Percentiles rank a stretch among this genome's conserved stretches.
These are phyloP conservation scores for Emericellopsis cladophorae DNA, from an alignment of 2,329 filamentous ascomycete species.

Conservation along the genomic window DNA sequence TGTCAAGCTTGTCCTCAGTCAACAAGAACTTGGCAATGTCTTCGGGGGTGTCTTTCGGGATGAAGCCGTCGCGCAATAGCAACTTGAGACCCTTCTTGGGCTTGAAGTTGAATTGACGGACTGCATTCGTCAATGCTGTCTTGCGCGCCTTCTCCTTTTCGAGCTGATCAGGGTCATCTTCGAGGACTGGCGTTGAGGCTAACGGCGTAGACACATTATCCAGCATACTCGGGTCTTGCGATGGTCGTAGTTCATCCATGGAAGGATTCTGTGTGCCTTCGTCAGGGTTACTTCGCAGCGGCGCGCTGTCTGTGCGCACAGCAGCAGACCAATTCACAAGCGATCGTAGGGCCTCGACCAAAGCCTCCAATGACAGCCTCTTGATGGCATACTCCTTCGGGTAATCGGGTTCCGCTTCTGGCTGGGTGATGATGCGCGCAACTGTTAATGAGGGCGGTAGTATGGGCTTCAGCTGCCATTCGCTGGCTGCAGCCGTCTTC, in stretches of 20 bases:
- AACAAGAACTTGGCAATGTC: slow-evolving; percentile 80
- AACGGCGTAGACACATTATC: slow-evolving; percentile 47
- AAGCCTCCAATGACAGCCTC: slow-evolving; percentile 72
- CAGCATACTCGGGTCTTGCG: slow-evolving; percentile 56
- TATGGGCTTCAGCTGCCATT: slow-evolving; percentile 81
- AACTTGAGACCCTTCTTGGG: slow-evolving; percentile 86
- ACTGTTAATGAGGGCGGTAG: slow-evolving; percentile 79
- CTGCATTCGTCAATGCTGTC: slow-evolving; percentile 78
- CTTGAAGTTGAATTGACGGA: slow-evolving; percentile 94
- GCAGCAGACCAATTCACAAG: slow-evolving; percentile 80
- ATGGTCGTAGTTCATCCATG: slow-evolving; percentile 37
- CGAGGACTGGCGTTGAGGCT: slow-evolving; percentile 53
- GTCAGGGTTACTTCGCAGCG: slow-evolving; percentile 5
- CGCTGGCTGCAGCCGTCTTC: slow-evolving; percentile 45
- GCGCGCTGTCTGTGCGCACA: slow-evolving; percentile 41
- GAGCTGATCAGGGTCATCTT: slow-evolving; percentile 89
- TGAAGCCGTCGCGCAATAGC: slow-evolving; percentile 76
- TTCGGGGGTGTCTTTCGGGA: slow-evolving; percentile 61
- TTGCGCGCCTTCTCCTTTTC: slow-evolving; percentile 92
- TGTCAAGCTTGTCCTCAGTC: slow-evolving; percentile 74
- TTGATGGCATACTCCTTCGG: slow-evolving; percentile 89
- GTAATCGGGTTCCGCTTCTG: slow-evolving; percentile 54
- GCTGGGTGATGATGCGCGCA: slow-evolving; percentile 52
- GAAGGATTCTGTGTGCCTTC: slow-evolving; percentile 18
- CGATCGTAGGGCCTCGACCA: slow-evolving; percentile 81